Percentiles rank a stretch among this genome's conserved stretches.
phyloP scores from a whole-genome alignment of 1,284 basidiomycete genomes.

The Cryptococcus sp. region DNA sequence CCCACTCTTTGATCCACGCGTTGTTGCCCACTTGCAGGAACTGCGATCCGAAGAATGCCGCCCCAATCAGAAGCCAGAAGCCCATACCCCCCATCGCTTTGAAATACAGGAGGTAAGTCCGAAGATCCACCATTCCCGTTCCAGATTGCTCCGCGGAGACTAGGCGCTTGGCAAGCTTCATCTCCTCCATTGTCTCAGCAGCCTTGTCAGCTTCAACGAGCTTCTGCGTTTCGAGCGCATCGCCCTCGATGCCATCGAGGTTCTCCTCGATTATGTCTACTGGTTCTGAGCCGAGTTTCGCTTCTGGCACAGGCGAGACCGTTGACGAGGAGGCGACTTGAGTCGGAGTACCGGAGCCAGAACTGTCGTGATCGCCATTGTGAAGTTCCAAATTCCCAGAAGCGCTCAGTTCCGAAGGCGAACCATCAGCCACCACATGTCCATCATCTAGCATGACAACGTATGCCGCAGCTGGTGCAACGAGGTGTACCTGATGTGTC shows the following conservation, averaged over 20 bases:
- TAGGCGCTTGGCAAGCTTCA: conserved; percentile 43
- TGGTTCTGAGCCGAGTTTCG: background rate
- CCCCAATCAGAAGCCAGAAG: conserved; percentile 44
- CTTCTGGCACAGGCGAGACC: background rate
- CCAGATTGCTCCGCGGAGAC: conserved; percentile 44
- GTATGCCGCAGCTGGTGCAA: conserved; percentile 54
- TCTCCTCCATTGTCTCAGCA: conserved; percentile 13
- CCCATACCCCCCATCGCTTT: conserved; percentile 36
- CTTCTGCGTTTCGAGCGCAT: conserved; percentile 56
- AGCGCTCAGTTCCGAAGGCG: conserved; percentile 37
- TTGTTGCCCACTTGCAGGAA: conserved; percentile 48
- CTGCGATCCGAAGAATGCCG: conserved; percentile 45
- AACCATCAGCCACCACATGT: conserved; percentile 37
- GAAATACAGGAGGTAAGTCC: conserved; percentile 48
- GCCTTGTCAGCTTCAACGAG: conserved; percentile 35
- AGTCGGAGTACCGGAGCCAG: background rate
- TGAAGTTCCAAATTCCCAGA: conserved; percentile 29
- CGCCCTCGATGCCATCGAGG: conserved; percentile 66
- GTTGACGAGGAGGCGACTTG: conserved; percentile 18
- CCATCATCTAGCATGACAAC: conserved; percentile 51
- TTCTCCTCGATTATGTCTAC: conserved; percentile 38
- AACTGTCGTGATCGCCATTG: conserved; percentile 9
- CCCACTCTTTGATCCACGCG: conserved; percentile 52
- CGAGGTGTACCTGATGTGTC: conserved; percentile 59
- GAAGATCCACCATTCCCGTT: conserved; percentile 38